Evolutionary conservation across 2,329 filamentous ascomycete genomes (phyloP).

Genomic region (Chaetomium olivaceum): DNA sequence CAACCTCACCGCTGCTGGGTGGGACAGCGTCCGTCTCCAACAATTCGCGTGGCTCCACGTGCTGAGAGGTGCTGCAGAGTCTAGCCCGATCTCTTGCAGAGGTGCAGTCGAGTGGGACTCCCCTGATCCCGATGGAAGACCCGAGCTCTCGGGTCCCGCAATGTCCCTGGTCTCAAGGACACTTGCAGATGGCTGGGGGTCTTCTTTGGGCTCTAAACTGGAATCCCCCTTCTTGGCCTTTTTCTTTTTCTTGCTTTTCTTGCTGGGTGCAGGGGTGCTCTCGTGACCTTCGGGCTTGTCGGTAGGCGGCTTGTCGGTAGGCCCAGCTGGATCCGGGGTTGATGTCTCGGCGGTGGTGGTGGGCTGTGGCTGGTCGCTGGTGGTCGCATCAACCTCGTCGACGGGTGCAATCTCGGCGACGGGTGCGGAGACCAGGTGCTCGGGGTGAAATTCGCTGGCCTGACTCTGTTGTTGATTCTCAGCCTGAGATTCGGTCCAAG

Average conservation of each 20-base stretch:
- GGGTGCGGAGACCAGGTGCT: not conserved
- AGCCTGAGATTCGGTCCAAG: constrained; percentile 30
- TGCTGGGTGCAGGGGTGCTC: constrained; percentile 5
- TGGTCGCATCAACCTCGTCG: not conserved
- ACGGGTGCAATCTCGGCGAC: not conserved
- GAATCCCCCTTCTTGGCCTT: constrained; percentile 44
- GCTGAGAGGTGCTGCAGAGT: constrained; percentile 7
- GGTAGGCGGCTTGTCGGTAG: not conserved
- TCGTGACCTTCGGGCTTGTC: not conserved
- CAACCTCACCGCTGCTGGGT: constrained; percentile 23
- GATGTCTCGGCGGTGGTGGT: not conserved
- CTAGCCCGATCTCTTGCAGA: constrained; percentile 11
- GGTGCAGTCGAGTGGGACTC: constrained; percentile 6
- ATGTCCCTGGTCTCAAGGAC: constrained; percentile 3
- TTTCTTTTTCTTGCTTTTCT: constrained; percentile 41
- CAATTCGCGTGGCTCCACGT: constrained; percentile 23
- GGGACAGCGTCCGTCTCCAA: constrained; percentile 8
- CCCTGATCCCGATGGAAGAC: not conserved
- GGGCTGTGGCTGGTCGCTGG: not conserved
- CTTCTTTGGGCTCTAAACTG: constrained; percentile 5
- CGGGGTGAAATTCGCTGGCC: not conserved
- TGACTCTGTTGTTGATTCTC: constrained; percentile 4
- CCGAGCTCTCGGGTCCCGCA: constrained; percentile 8
- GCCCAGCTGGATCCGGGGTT: not conserved
- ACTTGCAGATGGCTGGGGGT: not conserved